Evolutionary conservation across 768 basidiomycete genomes (phyloP), one percentile per base, ranked within the genome.

Genomic region (Russula emetica): DNA sequence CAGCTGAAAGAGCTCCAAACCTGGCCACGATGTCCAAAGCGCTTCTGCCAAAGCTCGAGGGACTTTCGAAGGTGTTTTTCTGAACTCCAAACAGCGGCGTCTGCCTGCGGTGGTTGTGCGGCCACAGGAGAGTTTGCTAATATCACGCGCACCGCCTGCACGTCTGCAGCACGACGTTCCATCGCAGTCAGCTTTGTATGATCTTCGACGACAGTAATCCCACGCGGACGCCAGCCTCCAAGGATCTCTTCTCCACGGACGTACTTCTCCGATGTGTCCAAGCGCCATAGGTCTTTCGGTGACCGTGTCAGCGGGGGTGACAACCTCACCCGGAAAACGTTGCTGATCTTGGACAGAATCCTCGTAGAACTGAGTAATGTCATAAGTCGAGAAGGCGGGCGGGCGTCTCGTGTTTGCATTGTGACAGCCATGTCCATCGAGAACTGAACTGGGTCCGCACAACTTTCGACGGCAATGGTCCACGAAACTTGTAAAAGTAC

Each of bases 241-340:
- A 98, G 79, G 4, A 80, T 74, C 70, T 98, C 95, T 73, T 98
- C 95, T 9, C 96, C 96, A 51, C 87, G 83, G 0, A 99, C 94
- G 74, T 95, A 98, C 73, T 94, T 95, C 75, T 92, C 90, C 32
- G 91, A 86, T 1, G 96, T 98, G 76, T 99, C 94, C 57, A 98
- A 78, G 45, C 94, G 80, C 97, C 96, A 98, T 16, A 99, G 79
- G 67, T 98, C 94, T 72, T 85, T 85, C 2, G 92, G 83, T 0
- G 90, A 94, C 50, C 92, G 85, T 22, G 92, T 93, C 65, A 92
- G 76, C 18, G 92, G 89, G 14, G 96, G 94, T 3, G 85, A 85
- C 36, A 98, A 80, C 51, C 83, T 81, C 55, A 98, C 81, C 36
- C 79, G 83, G 78, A 95, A 99, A 51, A 97, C 82, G n/a, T 85